Percentiles rank a stretch among this genome's conserved stretches.
phyloP scores from a whole-genome alignment of 2,329 filamentous ascomycete species.

The Aspergillus fijiensis region DNA sequence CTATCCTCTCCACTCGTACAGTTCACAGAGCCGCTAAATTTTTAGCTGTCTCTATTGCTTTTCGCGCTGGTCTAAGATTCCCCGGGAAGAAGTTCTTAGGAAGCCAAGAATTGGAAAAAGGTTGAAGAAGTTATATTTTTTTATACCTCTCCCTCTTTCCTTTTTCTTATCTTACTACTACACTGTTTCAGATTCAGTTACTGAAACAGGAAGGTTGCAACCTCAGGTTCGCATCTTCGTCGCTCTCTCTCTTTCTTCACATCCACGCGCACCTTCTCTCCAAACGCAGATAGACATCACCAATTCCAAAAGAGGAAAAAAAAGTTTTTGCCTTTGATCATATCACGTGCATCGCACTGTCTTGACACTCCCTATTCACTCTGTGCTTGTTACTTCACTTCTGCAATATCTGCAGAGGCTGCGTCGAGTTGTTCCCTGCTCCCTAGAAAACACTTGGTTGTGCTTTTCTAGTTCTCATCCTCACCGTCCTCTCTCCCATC shows the following conservation, averaged over 20 bases:
- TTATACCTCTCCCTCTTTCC: neutral
- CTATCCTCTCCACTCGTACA: conserved; percentile 26
- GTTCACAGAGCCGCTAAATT: conserved; percentile 19
- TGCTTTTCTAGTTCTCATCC: conserved; percentile 32
- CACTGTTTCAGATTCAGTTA: conserved; percentile 20
- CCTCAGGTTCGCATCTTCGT: conserved; percentile 26
- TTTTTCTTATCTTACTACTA: neutral
- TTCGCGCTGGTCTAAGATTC: conserved; percentile 14
- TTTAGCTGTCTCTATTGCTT: conserved; percentile 13
- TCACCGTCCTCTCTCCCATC: conserved; percentile 15
- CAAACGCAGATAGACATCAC: conserved; percentile 28
- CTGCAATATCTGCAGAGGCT: conserved; percentile 20
- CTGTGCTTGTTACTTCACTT: conserved; percentile 4
- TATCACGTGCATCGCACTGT: conserved; percentile 20
- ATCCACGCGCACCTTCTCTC: conserved; percentile 5
- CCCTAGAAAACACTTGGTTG: conserved; percentile 39
- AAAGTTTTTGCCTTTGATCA: conserved; percentile 15
- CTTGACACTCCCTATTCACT: conserved; percentile 18
- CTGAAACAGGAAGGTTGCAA: conserved; percentile 28
- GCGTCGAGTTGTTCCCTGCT: conserved; percentile 14
- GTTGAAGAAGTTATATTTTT: conserved; percentile 7
- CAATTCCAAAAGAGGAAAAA: conserved; percentile 23
- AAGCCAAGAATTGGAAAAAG: conserved; percentile 17
- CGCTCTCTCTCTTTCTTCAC: conserved; percentile 20
- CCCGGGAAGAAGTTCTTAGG: conserved; percentile 23